Percentiles rank a stretch among this genome's conserved stretches.
phyloP scores from a whole-genome alignment of 2,329 filamentous ascomycete species.

The Calonectria henricotiae region DNA sequence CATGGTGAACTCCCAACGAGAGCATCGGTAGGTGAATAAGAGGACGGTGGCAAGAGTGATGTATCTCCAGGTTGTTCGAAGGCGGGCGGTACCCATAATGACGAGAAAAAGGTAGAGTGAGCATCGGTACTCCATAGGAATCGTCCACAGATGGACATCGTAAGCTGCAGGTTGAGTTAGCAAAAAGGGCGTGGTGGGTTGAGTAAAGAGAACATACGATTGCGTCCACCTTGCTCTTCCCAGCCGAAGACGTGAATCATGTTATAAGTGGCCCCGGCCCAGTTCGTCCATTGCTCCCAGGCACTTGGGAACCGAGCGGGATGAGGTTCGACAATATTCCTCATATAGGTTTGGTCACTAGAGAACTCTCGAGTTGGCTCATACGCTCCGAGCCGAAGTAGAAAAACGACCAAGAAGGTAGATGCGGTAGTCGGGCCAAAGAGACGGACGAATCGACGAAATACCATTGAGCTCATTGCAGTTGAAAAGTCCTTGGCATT shows the following conservation, averaged over 20 bases:
- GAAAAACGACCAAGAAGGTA: constrained; percentile 64
- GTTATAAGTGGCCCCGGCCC: constrained; percentile 65
- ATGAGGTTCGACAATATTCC: constrained; percentile 68
- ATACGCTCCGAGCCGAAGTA: constrained; percentile 66
- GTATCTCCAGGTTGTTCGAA: constrained; percentile 63
- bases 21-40: constrained; percentile 65
- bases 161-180: constrained; percentile 59
- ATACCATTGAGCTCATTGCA: constrained; percentile 67
- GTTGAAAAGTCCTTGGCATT: constrained; percentile 60
- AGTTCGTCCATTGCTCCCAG: constrained; percentile 63
- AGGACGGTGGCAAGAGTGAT: constrained; percentile 61
- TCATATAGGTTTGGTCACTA: constrained; percentile 61
- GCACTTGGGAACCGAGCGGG: constrained; percentile 59
- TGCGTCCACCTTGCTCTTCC: constrained; percentile 66
- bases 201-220: constrained; percentile 54
- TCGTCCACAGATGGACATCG: constrained; percentile 76
- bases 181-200: constrained; percentile 1
- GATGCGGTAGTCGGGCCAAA: constrained; percentile 69
- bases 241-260: constrained; percentile 70
- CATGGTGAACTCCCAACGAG: constrained; percentile 71
- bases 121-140: constrained; percentile 74
- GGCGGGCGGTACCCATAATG: constrained; percentile 66
- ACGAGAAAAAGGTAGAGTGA: constrained; percentile 73
- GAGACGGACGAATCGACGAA: constrained; percentile 69
- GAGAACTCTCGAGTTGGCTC: constrained; percentile 67